Evolutionary conservation across 768 basidiomycete genomes (phyloP), one percentile per base, ranked within the genome.

Genomic region (Tricholomella constricta): DNA sequence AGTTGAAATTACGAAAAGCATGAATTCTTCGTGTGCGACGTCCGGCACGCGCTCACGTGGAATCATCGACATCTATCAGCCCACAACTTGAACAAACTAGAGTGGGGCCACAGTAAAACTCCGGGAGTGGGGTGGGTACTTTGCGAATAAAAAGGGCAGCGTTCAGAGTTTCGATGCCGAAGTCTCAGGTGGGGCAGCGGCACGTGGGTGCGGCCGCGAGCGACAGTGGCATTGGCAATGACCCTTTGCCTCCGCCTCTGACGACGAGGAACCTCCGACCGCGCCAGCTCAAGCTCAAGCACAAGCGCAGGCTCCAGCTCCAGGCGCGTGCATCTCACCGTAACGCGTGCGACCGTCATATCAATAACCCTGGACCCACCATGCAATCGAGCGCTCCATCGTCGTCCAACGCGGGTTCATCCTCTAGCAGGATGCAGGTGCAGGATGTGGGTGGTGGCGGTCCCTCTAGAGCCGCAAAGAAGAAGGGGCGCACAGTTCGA

Each of bases 191-290:
- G 37, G 45, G 31, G 53, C 57, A 58, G 37, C 40, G 31, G 53
- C 57, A 58, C 57, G 57, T 55, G 53, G 36, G 45, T 19, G 42
- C n/a, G 20, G 36, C 19, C 36, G n/a, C 6, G 37, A 15, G 14
- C 37, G 9, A 12, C 36, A 38, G 17, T 17, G 37, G 22, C 51
- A 23, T n/a, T 14, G 10, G 46, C 46, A 32, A 58, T 52, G 52
- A 47, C 32, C 57, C 53, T 17, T 45, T 58, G 31, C 57, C 57
- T 41, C 51, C 36, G 14, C 57, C 57, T 27, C 36, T 58, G 42
- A 58, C 57, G 3, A 52, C 57, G 4, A 46, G 53, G 17, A 58
- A 51, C 44, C 57, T 58, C 36, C 57, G n/a, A 27, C 49, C 57
- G 9, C 49, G 56, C 14, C 29, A 45, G 8, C 51, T n/a, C 49